These are phyloP conservation scores for Oryza glaberrima DNA, from an alignment of 176 grass and related monocot genomes.

Conservation along the genomic window DNA sequence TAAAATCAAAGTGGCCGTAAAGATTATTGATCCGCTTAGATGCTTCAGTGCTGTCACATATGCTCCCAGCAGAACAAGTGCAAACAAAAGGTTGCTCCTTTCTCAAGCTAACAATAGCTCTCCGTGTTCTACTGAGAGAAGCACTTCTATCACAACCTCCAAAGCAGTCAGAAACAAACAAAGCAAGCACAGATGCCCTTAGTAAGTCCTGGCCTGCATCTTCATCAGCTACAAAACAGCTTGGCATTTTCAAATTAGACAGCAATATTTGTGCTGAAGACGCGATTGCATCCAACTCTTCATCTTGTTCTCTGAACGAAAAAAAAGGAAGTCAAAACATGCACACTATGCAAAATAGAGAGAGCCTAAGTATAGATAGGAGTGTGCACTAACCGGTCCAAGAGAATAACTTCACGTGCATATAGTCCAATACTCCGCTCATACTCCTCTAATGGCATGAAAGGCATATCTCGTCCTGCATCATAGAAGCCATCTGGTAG, in stretches of 20 bases:
- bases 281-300: slow-evolving; percentile 91
- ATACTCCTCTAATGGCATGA: slow-evolving; percentile 85
- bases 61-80: slow-evolving; percentile 69
- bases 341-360: slow-evolving; percentile 29
- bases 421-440: slow-evolving; percentile 59
- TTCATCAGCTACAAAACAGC: slow-evolving; percentile 55
- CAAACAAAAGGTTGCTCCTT: slow-evolving; percentile 95
- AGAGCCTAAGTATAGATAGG: slow-evolving; percentile 5
- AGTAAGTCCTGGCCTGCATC: slow-evolving; percentile 63
- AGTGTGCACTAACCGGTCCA: slow-evolving; percentile 75
- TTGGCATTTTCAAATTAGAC: slow-evolving; percentile 73
- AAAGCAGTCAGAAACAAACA: slow-evolving; percentile 99
- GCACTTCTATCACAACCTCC: slow-evolving; percentile 85
- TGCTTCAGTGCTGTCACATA: slow-evolving; percentile 40
- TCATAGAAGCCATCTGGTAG: slow-evolving; percentile 99
- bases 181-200: slow-evolving; percentile 83
- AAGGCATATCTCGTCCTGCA: slow-evolving; percentile 81
- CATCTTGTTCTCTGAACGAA: slow-evolving; percentile 80
- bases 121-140: slow-evolving; percentile 68
- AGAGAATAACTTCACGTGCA: slow-evolving; percentile 96
- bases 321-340: slow-evolving; percentile 40
- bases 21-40: slow-evolving; percentile 42
- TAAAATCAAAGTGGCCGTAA: slow-evolving; percentile 54
- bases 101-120: slow-evolving; percentile 73
- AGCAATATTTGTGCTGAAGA: slow-evolving; percentile 77